Evolutionary conservation across 306 rosid genomes (phyloP), one percentile per base, ranked within the genome.

Genomic region (Citrullus colocynthis): DNA sequence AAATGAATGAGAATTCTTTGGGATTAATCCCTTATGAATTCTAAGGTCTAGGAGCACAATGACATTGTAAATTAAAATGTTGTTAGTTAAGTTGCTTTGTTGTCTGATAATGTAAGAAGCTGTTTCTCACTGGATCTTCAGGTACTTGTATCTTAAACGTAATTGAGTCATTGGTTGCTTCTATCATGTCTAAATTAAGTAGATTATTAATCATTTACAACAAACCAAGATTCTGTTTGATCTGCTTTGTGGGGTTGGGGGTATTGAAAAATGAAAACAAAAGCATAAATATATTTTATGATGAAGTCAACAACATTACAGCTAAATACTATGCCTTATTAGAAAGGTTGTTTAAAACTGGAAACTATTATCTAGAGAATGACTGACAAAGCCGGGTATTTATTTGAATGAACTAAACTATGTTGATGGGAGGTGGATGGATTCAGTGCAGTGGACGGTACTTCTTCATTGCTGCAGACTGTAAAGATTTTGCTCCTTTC

Each of bases 1-100:
- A 81, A 90, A 82, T 71, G 97, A 92, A 34, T 83, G 90, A 73
- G 84, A 84, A 69, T 87, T 92, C 64, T 89, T 93, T 80, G 85
- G 91, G 81, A 81, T 87, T 57, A 88, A 89, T 79, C 91, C 95
- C 28, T 88, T 84, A 84, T 82, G 81, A 70, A 45, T 21, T 5
- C 56, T 44, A 69, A 70, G 80, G 16, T 78, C 80, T 54, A 10
- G n/a, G n/a, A 78, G 32, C 81, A 51, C 82, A 75, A 51, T 80
- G 81, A 39, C 9, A 15, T 24, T 71, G 83, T 73, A 74, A 15
- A 67, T 78, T 37, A 54, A 34, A 24, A 78, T 45, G 5, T 45
- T 45, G 24, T 11, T 7, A 17, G 9, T 59, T 37, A 55, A n/a
- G 66, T 41, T 75, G 4, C 54, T 75, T 75, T 75, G 36, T 75